phyloP scores from a whole-genome alignment of 2,329 filamentous ascomycete genomes.

The Penicillium sp. region DNA sequence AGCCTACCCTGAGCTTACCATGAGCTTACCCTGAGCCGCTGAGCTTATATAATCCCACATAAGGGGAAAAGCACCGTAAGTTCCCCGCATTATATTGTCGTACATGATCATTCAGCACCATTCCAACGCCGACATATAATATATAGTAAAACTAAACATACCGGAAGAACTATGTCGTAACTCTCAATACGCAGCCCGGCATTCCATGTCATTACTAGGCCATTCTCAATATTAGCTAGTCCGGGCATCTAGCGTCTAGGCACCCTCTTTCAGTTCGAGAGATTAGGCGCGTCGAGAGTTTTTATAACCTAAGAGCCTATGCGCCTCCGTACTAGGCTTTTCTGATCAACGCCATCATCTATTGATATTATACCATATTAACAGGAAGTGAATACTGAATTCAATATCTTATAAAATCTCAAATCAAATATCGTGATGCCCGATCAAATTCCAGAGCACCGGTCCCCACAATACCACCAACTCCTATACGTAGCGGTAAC shows the following conservation, averaged over 20 bases:
- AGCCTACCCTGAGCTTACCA: too few relatives aligned
- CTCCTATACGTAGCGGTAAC: neutral
- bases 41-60: neutral
- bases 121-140: neutral
- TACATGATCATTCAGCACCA: neutral
- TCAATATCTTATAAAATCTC: slow-evolving; percentile 1
- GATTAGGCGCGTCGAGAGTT: neutral
- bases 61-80: neutral
- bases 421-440: neutral
- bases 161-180: slow-evolving; percentile 1
- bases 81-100: neutral
- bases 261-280: neutral
- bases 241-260: neutral
- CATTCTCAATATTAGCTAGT: neutral
- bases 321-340: neutral
- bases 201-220: neutral
- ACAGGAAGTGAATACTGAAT: neutral
- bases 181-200: neutral
- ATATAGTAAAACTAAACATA: neutral
- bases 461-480: neutral
- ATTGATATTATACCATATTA: neutral
- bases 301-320: neutral
- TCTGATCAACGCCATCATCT: neutral
- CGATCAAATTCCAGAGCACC: neutral
- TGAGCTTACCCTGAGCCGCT: too few relatives aligned